A percentile compares a stretch with the other conserved stretches of the same genome.
These are phyloP conservation scores for Bidens hawaiensis DNA, from an alignment of 140 eudicot species.

Conservation along the genomic window DNA sequence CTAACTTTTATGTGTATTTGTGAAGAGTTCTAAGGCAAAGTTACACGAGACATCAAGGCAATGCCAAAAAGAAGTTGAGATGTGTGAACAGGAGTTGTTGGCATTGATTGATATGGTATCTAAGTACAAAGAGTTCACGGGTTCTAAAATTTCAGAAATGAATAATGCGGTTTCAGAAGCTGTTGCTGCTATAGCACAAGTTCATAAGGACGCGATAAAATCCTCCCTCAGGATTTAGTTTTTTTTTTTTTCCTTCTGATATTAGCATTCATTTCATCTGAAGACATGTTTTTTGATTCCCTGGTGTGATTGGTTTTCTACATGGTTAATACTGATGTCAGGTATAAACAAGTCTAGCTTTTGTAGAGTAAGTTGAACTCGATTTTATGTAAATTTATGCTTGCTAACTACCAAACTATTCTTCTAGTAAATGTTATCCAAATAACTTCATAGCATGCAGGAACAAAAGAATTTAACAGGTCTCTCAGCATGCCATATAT, in stretches of 20 bases:
- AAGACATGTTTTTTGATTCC: too few relatives aligned
- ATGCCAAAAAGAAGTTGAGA: slow-evolving; percentile 47
- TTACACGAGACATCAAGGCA: slow-evolving; percentile 39
- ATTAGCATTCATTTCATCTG: too few relatives aligned
- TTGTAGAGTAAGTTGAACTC: too few relatives aligned
- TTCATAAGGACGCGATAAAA: slow-evolving; percentile 36
- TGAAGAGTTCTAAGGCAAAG: slow-evolving; percentile 52
- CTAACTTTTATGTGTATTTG: slow-evolving; percentile 7
- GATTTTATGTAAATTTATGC: too few relatives aligned
- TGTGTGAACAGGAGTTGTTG: slow-evolving; percentile 58
- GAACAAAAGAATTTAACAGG: too few relatives aligned
- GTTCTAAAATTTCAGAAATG: slow-evolving; percentile 46
- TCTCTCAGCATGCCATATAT: too few relatives aligned
- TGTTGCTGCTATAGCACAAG: slow-evolving; percentile 37
- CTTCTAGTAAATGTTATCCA: too few relatives aligned
- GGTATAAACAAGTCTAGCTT: too few relatives aligned
- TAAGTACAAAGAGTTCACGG: slow-evolving; percentile 52
- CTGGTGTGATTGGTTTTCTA: not conserved
- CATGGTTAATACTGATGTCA: not conserved
- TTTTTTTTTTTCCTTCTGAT: not conserved
- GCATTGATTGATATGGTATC: slow-evolving; percentile 66
- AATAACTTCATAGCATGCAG: too few relatives aligned
- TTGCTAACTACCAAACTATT: too few relatives aligned
- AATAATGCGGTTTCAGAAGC: slow-evolving; percentile 44
- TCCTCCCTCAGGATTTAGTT: slow-evolving; percentile 2